phyloP scores from a whole-genome alignment of 805 yeast species.

The Wickerhamiella qilinensis region DNA sequence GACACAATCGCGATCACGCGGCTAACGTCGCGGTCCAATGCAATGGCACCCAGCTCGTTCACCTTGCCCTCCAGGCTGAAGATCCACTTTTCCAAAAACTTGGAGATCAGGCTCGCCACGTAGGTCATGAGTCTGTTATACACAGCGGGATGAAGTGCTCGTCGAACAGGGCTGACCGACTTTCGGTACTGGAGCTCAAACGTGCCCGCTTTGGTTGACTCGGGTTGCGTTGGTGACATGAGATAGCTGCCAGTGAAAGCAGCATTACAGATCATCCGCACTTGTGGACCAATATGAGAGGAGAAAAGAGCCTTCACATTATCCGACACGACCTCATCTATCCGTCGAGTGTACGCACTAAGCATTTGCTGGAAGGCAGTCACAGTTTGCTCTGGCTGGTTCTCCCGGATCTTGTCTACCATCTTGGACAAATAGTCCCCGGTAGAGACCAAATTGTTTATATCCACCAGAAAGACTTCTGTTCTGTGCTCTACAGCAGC shows the following conservation, averaged over 20 bases:
- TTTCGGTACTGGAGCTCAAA: slow-evolving; percentile 53
- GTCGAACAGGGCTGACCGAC: slow-evolving; percentile 48
- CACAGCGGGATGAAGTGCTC: slow-evolving; percentile 37
- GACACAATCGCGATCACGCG: slow-evolving; percentile 50
- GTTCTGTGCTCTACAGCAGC: slow-evolving; percentile 6
- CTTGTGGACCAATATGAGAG: slow-evolving; percentile 18
- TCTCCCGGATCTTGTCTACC: slow-evolving; percentile 12
- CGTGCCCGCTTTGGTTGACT: slow-evolving; percentile 16
- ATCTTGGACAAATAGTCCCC: slow-evolving; percentile 38
- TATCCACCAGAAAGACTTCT: slow-evolving; percentile 45
- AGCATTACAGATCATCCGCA: slow-evolving; percentile 23
- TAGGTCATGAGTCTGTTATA: slow-evolving; percentile 33
- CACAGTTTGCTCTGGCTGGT: slow-evolving; percentile 15
- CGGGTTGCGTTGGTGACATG: slow-evolving; percentile 19
- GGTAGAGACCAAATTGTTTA: slow-evolving; percentile 59
- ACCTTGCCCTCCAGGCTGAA: slow-evolving; percentile 50
- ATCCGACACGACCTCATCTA: slow-evolving; percentile 28
- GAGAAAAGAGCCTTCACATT: slow-evolving; percentile 15
- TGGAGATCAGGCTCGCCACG: slow-evolving; percentile 39
- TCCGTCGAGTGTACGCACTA: slow-evolving; percentile 15
- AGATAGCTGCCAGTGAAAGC: slow-evolving; percentile 27
- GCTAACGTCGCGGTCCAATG: slow-evolving; percentile 67
- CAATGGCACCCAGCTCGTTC: slow-evolving; percentile 70
- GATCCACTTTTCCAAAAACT: slow-evolving; percentile 46
- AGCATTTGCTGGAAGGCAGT: slow-evolving; percentile 4